A percentile compares a stretch with the other conserved stretches of the same genome.
Evolutionary conservation across 2,329 filamentous ascomycete genomes (phyloP).

Genomic region (Chaetoscypha palmicola): DNA sequence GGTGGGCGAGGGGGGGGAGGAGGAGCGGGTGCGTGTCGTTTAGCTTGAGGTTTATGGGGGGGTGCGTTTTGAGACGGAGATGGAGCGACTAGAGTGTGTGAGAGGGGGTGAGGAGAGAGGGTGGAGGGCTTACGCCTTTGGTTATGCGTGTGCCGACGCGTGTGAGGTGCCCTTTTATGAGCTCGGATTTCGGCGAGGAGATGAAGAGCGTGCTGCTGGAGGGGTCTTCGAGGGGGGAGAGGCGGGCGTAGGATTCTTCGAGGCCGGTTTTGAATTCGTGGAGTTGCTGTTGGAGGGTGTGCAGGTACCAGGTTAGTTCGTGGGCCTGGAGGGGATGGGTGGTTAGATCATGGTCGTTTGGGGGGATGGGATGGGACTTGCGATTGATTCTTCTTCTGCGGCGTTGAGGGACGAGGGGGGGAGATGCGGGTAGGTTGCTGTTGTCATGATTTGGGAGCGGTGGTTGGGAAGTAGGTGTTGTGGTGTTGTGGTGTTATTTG

Average conservation of each 20-base stretch:
- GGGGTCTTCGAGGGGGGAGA: slow-evolving; percentile 64
- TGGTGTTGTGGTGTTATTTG: no score
- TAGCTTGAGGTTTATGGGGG: slow-evolving; percentile 30
- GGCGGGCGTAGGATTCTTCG: slow-evolving; percentile 79
- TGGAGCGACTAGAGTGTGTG: slow-evolving; percentile 54
- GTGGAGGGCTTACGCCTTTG: slow-evolving; percentile 62
- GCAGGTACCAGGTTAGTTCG: slow-evolving; percentile 32
- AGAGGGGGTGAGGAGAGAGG: background rate
- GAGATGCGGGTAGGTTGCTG: slow-evolving; percentile 27
- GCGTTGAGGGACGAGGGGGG: slow-evolving; percentile 19
- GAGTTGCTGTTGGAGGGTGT: slow-evolving; percentile 31
- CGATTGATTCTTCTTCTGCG: slow-evolving; percentile 29
- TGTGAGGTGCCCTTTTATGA: slow-evolving; percentile 86
- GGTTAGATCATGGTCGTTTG: background rate
- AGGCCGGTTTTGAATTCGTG: slow-evolving; percentile 48
- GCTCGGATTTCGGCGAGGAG: slow-evolving; percentile 79
- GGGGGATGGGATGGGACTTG: slow-evolving; percentile 14
- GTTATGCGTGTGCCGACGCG: slow-evolving; percentile 84
- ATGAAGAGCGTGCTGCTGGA: slow-evolving; percentile 84
- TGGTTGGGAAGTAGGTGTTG: no score
- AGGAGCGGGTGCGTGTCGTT: slow-evolving; percentile 42
- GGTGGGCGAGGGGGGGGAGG: slow-evolving; percentile 62
- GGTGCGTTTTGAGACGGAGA: slow-evolving; percentile 66
- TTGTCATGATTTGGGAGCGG: slow-evolving; percentile 15
- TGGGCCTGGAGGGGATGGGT: slow-evolving; percentile 22